These are phyloP conservation scores for Platanthera guangdongensis DNA, from an alignment of 106 monocot genomes.

Conservation along the genomic window DNA sequence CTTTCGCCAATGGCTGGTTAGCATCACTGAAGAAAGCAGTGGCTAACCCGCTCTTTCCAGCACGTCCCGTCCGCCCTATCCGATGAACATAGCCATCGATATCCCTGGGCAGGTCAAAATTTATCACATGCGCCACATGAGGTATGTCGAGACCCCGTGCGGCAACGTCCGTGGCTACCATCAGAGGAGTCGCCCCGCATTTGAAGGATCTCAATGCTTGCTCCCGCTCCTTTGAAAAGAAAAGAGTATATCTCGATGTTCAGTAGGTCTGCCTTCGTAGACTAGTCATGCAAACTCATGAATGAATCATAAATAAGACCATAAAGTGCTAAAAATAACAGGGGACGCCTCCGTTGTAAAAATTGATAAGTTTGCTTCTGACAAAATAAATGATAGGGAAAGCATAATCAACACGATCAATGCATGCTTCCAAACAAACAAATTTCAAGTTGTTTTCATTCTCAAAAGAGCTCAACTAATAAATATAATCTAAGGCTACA, in stretches of 20 bases:
- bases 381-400: too few relatives aligned
- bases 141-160: conserved; percentile 92
- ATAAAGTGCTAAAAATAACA: too few relatives aligned
- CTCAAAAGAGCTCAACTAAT: too few relatives aligned
- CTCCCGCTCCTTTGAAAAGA: conserved; percentile 57
- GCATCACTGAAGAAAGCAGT: conserved; percentile 89
- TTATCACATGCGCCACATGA: conserved; percentile 76
- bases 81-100: conserved; percentile 90
- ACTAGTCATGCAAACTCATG: not conserved
- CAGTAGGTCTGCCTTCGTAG: not conserved
- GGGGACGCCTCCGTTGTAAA: too few relatives aligned
- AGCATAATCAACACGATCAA: too few relatives aligned
- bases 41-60: conserved; percentile 69
- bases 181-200: conserved; percentile 60
- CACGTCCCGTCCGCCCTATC: conserved; percentile 82
- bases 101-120: conserved; percentile 87
- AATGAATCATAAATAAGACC: not conserved
- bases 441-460: too few relatives aligned
- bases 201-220: conserved; percentile 74
- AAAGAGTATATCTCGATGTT: not conserved
- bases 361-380: too few relatives aligned
- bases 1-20: conserved; percentile 34
- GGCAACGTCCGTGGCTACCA: conserved; percentile 92
- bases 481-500: too few relatives aligned
- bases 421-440: too few relatives aligned